These are phyloP conservation scores for Rhizophagus clarus DNA, from an alignment of 192 early-diverging fungal species.

Conservation along the genomic window DNA sequence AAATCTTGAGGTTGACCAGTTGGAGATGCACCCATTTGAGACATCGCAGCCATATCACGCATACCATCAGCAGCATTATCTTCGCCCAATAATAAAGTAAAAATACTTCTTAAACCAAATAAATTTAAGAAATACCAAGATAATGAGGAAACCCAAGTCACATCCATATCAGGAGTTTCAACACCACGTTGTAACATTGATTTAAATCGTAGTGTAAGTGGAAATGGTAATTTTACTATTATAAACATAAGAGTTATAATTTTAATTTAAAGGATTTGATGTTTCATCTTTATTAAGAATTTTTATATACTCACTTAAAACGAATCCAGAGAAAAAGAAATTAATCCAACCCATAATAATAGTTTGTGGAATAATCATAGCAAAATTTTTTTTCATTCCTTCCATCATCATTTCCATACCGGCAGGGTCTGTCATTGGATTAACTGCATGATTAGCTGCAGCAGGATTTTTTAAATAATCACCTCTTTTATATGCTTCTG, in stretches of 20 bases:
- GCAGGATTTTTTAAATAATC: constrained; percentile 86
- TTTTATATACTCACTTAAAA: constrained; percentile 71
- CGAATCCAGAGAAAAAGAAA: constrained; percentile 98
- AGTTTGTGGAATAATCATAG: constrained; percentile 97
- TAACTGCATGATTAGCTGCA: constrained; percentile 58
- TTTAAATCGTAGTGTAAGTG: constrained; percentile 95
- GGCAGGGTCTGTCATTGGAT: constrained; percentile 91
- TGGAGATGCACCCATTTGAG: constrained; percentile 69
- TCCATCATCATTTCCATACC: constrained; percentile 97
- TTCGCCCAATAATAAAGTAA: constrained; percentile 88
- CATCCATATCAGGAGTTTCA: constrained; percentile 95
- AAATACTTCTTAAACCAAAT: constrained; percentile 92
- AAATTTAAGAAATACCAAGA: constrained; percentile 99
- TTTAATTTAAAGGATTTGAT: background rate
- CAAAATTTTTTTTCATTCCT: constrained; percentile 96
- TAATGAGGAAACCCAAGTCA: constrained; percentile 94
- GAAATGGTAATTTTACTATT: constrained; percentile 93
- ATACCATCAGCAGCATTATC: constrained; percentile 85
- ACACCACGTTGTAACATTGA: constrained; percentile 96
- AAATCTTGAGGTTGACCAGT: constrained; percentile 84
- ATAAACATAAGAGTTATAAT: background rate
- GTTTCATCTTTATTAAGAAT: constrained; percentile 9
- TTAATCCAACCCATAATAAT: constrained; percentile 99
- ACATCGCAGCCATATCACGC: constrained; percentile 92
- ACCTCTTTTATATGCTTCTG: constrained; percentile 78